Conservation (phyloP, 805 yeast species). For the Starmerella lactis-condensi region DNA sequence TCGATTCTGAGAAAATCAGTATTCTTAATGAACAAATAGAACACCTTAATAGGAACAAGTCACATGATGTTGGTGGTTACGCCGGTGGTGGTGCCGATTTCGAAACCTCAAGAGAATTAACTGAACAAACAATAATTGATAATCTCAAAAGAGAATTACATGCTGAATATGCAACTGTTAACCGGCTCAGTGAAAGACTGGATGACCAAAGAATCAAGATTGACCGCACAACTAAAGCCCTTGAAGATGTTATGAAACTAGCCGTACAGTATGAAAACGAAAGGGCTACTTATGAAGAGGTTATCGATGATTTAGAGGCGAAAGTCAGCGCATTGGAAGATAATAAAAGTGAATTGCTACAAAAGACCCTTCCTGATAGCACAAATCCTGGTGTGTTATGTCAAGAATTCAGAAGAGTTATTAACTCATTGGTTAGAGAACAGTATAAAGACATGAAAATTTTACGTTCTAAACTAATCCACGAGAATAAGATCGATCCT, state of each 20-base stretch:
- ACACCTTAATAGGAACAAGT: too few species aligned
- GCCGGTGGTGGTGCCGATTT: too few species aligned
- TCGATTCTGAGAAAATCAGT: too few species aligned
- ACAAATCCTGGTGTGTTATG: slow-evolving; percentile 19
- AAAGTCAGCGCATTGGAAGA: slow-evolving; percentile 16
- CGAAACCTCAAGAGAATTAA: too few species aligned
- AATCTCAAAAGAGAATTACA: slow-evolving; percentile 9
- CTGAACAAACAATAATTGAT: too few species aligned
- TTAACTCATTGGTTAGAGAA: slow-evolving; percentile 18
- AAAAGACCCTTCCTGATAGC: slow-evolving; percentile 8
- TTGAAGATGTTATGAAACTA: slow-evolving; percentile 24
- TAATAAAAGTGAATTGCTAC: slow-evolving; percentile 12
- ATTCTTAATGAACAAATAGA: too few species aligned
- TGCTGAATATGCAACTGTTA: slow-evolving; percentile 11
- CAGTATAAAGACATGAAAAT: slow-evolving; percentile 18
- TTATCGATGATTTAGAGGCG: slow-evolving; percentile 16
- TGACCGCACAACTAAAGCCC: slow-evolving; percentile 18
- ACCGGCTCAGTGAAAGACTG: slow-evolving; percentile 19
- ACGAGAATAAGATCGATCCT: background rate
- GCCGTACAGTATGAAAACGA: slow-evolving; percentile 23
- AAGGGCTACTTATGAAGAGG: slow-evolving; percentile 10
- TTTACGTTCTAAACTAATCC: slow-evolving; percentile 7
- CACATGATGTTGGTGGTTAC: too few species aligned
- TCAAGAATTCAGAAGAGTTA: slow-evolving; percentile 22
- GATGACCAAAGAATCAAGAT: slow-evolving; percentile 21